These are phyloP conservation scores for Lathyrus sativus DNA, from an alignment of 306 rosid species.

Conservation along the genomic window DNA sequence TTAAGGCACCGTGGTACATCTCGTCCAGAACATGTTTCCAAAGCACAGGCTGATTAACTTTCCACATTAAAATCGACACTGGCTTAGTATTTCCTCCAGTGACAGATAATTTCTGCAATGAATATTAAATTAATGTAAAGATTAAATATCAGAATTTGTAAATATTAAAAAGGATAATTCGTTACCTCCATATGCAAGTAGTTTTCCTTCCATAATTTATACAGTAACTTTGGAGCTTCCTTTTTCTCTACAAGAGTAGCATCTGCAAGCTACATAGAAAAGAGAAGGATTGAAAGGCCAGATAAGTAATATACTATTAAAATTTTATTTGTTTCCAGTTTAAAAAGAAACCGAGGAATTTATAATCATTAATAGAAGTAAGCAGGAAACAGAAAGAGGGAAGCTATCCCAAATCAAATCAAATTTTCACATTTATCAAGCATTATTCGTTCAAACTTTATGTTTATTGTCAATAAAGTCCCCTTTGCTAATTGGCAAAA, in stretches of 20 bases:
- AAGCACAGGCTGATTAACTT: slow-evolving; percentile 60
- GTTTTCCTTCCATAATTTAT: slow-evolving; percentile 75
- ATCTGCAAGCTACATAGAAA: slow-evolving; percentile 63
- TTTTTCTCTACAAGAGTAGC: slow-evolving; percentile 74
- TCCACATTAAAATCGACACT: slow-evolving; percentile 59
- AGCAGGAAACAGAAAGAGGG: not conserved
- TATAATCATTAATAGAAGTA: not conserved
- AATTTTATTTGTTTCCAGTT: no score
- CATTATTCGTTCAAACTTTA: slow-evolving; percentile 7
- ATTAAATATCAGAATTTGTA: slow-evolving; percentile 12
- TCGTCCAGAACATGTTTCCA: slow-evolving; percentile 79
- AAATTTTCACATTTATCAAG: slow-evolving; percentile 21
- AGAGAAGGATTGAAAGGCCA: slow-evolving; percentile 24
- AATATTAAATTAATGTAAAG: slow-evolving; percentile 24
- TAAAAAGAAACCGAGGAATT: no score
- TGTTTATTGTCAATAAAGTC: slow-evolving; percentile 6
- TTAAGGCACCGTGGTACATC: slow-evolving; percentile 90
- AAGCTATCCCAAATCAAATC: not conserved
- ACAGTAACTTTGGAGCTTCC: slow-evolving; percentile 72
- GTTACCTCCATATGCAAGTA: slow-evolving; percentile 87
- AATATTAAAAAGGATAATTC: slow-evolving; percentile 29
- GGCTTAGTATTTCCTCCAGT: slow-evolving; percentile 34
- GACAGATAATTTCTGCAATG: slow-evolving; percentile 64
- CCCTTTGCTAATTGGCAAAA: slow-evolving; percentile 13
- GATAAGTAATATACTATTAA: no score